Evolutionary conservation across 1,284 basidiomycete genomes (phyloP).

Genomic region (Apiotrichum montevideense): DNA sequence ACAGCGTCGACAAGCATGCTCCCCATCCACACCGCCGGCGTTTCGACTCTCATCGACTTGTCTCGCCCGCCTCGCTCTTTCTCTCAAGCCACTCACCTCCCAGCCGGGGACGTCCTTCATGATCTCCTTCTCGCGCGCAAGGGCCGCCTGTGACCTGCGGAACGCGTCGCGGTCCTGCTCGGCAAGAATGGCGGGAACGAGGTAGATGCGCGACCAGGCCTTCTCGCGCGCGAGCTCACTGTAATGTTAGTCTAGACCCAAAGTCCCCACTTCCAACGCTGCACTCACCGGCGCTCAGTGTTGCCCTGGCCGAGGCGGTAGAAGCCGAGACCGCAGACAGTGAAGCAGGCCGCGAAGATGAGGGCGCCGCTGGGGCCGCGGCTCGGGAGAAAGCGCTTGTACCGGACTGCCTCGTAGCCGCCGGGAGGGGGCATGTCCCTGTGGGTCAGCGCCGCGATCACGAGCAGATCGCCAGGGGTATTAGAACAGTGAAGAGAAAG

Average conservation of each 20-base stretch:
- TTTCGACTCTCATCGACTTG: too few relatives aligned
- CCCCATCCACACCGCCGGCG: too few relatives aligned
- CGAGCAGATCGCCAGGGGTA: too few relatives aligned
- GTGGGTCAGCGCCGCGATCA: constrained; percentile 8
- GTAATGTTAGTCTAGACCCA: constrained; percentile 12
- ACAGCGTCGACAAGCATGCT: too few relatives aligned
- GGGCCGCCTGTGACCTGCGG: constrained; percentile 70
- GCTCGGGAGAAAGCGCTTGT: constrained; percentile 92
- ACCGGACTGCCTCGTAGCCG: constrained; percentile 87
- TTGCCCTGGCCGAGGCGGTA: constrained; percentile 86
- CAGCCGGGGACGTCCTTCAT: constrained; percentile 94
- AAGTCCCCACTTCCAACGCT: background rate
- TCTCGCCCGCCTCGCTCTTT: too few relatives aligned
- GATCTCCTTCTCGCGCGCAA: constrained; percentile 78
- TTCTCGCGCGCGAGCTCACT: constrained; percentile 93
- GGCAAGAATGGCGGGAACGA: constrained; percentile 84
- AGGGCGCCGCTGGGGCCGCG: constrained; percentile 82
- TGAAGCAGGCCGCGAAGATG: constrained; percentile 77
- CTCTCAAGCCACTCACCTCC: constrained; percentile 66
- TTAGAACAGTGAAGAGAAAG: too few relatives aligned
- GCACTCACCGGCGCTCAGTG: constrained; percentile 81
- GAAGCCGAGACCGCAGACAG: constrained; percentile 85
- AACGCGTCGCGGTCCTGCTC: constrained; percentile 89
- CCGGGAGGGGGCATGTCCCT: constrained; percentile 95
- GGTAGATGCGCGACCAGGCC: constrained; percentile 91